Evolutionary conservation across 225 moss, liverwort and hornwort genomes (phyloP).

Genomic region (Sphagnum contortum): DNA sequence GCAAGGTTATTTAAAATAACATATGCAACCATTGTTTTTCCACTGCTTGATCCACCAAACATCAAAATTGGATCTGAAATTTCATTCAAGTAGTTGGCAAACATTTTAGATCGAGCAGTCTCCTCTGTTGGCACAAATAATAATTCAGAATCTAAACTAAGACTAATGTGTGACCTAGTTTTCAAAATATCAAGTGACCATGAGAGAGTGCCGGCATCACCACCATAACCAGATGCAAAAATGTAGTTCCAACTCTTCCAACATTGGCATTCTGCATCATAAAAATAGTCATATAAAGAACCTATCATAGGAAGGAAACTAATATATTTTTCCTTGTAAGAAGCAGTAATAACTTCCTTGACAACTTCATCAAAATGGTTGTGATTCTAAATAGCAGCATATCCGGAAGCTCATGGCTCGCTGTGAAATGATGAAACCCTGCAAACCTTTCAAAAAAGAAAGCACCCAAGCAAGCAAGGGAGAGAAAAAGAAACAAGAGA

Average conservation of each 20-base stretch:
- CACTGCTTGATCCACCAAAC: constrained; percentile 25
- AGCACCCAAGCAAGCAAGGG: too few relatives aligned
- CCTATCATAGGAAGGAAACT: constrained; percentile 19
- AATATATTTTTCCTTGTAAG: constrained; percentile 8
- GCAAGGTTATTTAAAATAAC: constrained; percentile 23
- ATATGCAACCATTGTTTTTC: constrained; percentile 24
- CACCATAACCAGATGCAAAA: constrained; percentile 6
- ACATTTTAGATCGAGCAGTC: constrained; percentile 26
- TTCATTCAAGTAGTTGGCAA: constrained; percentile 20
- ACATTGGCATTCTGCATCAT: constrained; percentile 17
- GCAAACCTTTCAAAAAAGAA: too few relatives aligned
- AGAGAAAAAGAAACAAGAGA: too few relatives aligned
- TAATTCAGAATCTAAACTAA: constrained; percentile 13
- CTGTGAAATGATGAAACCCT: too few relatives aligned
- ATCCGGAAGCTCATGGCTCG: too few relatives aligned
- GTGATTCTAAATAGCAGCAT: too few relatives aligned
- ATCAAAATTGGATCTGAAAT: constrained; percentile 28
- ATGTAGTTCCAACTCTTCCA: constrained; percentile 38
- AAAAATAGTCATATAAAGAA: constrained; percentile 29
- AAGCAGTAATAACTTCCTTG: constrained; percentile 8
- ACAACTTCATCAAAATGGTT: constrained; percentile 29
- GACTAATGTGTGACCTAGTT: constrained; percentile 13
- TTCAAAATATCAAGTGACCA: constrained; percentile 6
- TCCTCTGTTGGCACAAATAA: constrained; percentile 35
- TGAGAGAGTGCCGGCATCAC: neutral